Base-by-base conservation (phyloP, 1,284 basidiomycete species). In the Boletus sp. region DNA sequence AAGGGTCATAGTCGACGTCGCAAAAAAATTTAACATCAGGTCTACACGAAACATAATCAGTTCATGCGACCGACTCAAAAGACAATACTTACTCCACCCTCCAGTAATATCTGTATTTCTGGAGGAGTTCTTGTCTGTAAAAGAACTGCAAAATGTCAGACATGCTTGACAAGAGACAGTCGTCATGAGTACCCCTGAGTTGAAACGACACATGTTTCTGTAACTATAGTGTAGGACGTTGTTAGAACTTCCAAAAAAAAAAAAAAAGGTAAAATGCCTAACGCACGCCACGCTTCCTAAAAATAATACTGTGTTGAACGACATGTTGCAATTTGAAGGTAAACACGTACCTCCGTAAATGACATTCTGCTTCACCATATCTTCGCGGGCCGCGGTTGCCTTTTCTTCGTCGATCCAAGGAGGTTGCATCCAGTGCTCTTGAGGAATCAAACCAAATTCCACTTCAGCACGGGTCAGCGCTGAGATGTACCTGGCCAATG, bases 91-190 rank as follows among this genome's bases (percentile, higher is more conserved):
- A 79, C 76, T 89, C 82, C 36, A 87, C 76, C 34, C 84, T 83
- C 94, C 94, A 97, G 70, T 97, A 97, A 70, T 94, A 97, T 60
- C 83, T 88, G 70, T 88, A 94, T 45, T 82, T 74, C 53, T 83
- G 78, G 34, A 94, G 72, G 12, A 94, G 72, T 54, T 87, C 84
- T 55, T 94, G 91, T 50, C 77, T 76, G 70, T 80, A 94, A 75
- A 94, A 94, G 76, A 88, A 91, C 88, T 91, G 53, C 6, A n/a
- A 29, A 25, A 52, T 16, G 29, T 52, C 29, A 48, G 54, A 37
- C 23, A 44, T 14, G 27, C 17, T 30, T 25, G 5, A 34, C 13
- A 29, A 29, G 13, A 30, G 5, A 41, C 13, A 26, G 13, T 20
- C 10, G 32, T 20, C 27, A 71, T 81, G 66, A 36, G 10, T 69